Evolutionary conservation across 257 asterid genomes (phyloP).

Genomic region (Nicotiana undulata): DNA sequence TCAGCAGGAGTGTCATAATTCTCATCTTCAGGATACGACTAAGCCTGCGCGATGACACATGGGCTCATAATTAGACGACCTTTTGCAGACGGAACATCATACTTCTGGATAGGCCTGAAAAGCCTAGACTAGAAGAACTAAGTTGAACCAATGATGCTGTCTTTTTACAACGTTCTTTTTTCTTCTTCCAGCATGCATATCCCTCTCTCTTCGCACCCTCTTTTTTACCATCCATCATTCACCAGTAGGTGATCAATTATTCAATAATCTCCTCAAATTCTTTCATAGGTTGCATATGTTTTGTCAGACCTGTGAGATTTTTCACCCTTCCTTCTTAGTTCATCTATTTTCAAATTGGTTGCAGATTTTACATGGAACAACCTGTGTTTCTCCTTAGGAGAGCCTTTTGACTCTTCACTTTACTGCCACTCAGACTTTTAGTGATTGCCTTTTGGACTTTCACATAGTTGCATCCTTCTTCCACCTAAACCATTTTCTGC

Average conservation of each 20-base stretch:
- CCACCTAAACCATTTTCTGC: not conserved
- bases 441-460: too few relatives aligned
- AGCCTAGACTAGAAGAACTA: too few relatives aligned
- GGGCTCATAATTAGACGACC: too few relatives aligned
- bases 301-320: not conserved
- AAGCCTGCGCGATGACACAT: too few relatives aligned
- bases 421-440: not conserved
- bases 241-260: not conserved
- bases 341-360: slow-evolving; percentile 3
- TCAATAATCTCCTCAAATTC: not conserved
- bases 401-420: not conserved
- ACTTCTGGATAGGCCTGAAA: too few relatives aligned
- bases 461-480: too few relatives aligned
- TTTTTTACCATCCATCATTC: not conserved
- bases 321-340: not conserved
- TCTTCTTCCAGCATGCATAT: not conserved
- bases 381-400: slow-evolving; percentile 8
- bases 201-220: not conserved
- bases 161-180: too few relatives aligned
- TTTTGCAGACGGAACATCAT: too few relatives aligned
- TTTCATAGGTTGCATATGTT: not conserved
- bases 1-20: too few relatives aligned
- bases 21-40: too few relatives aligned
- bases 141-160: too few relatives aligned
- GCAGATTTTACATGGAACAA: slow-evolving; percentile 22